Conservation (phyloP, 176 grass and related monocot genomes). For the Oryza meridionalis region DNA sequence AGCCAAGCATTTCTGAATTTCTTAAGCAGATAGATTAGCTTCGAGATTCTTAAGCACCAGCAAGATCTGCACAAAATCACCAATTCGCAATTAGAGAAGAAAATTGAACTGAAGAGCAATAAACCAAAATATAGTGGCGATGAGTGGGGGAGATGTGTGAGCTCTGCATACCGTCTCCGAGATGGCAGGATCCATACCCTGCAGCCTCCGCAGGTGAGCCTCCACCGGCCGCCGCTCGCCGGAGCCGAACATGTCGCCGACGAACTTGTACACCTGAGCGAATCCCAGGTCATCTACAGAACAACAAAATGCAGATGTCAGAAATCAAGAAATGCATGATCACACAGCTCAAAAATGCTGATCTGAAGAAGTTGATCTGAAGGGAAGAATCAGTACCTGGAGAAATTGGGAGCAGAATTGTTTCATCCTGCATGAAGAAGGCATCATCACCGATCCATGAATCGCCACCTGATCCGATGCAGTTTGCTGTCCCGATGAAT, state of each 20-base stretch:
- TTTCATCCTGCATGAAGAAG: background rate
- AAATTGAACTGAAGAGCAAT: background rate
- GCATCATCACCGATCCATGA: too few relatives aligned
- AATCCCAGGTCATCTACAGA: constrained; percentile 41
- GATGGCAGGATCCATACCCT: constrained; percentile 39
- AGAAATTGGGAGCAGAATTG: constrained; percentile 25
- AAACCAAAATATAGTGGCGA: background rate
- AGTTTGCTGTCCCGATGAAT: background rate
- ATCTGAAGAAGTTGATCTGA: too few relatives aligned
- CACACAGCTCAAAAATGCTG: too few relatives aligned
- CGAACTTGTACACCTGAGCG: constrained; percentile 55
- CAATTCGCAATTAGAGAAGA: background rate
- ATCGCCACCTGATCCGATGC: background rate
- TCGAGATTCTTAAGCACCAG: background rate
- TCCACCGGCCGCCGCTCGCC: constrained; percentile 32
- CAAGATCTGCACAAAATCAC: background rate
- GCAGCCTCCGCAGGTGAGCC: constrained; percentile 37
- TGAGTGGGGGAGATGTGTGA: background rate
- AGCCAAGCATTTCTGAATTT: background rate
- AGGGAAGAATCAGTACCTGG: background rate
- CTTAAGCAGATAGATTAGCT: background rate
- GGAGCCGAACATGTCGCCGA: constrained; percentile 68
- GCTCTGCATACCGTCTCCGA: constrained; percentile 29
- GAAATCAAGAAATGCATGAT: too few relatives aligned
- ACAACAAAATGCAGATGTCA: background rate